A percentile compares a stretch with the other conserved stretches of the same genome.
phyloP scores from a whole-genome alignment of 495 filamentous ascomycete species.

The Chaetomium cochliodes region DNA sequence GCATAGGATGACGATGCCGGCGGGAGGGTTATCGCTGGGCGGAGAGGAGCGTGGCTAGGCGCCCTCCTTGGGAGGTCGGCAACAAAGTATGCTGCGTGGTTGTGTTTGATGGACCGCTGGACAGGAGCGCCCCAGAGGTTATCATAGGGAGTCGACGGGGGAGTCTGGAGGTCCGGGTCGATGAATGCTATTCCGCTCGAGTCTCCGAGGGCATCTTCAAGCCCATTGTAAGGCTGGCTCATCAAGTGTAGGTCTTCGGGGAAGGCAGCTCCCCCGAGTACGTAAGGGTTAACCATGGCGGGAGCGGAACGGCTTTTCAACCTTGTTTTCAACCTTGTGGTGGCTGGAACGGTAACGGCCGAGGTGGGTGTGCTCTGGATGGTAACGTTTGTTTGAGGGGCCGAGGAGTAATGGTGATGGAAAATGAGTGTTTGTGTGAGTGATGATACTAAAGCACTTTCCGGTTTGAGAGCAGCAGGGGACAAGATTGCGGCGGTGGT shows the following conservation, averaged over 20 bases:
- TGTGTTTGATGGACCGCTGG: constrained; percentile 35
- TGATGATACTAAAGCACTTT: neutral
- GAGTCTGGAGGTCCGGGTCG: constrained; percentile 29
- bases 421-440: neutral
- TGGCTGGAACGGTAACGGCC: neutral
- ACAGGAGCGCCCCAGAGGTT: constrained; percentile 24
- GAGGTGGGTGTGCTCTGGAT: neutral
- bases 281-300: constrained; percentile 15
- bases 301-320: neutral
- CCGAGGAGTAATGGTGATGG: neutral
- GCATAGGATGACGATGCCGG: constrained; percentile 28
- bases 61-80: constrained; percentile 12
- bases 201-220: constrained; percentile 15
- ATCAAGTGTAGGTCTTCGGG: constrained; percentile 19
- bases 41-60: constrained; percentile 21
- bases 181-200: constrained; percentile 17
- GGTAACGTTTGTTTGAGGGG: neutral
- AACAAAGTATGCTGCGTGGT: constrained; percentile 28
- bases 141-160: constrained; percentile 6
- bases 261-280: constrained; percentile 4
- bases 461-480: neutral
- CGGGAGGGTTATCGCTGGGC: constrained; percentile 23
- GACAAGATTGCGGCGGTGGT: constrained; percentile 8
- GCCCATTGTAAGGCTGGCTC: neutral
- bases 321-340: neutral